Evolutionary conservation across 202 grass and related monocot genomes (phyloP), one percentile per base, ranked within the genome.

Genomic region (Cymbopogon flexuosus): DNA sequence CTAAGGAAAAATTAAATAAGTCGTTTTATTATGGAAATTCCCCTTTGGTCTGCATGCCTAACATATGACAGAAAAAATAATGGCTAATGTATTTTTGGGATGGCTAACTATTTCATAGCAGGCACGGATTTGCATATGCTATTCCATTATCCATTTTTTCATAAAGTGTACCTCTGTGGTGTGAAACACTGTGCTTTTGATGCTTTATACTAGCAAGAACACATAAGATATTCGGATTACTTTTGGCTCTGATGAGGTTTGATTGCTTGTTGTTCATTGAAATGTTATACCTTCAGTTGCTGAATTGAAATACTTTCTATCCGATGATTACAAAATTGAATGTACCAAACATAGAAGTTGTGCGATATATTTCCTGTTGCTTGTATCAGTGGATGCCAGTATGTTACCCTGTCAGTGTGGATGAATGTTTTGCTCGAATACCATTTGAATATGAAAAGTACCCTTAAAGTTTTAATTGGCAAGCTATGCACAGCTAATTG

Each of bases 21-120:
- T 78, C 18, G 62, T 75, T 70, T 43, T 45, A 68, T 39, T 60
- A 21, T 43, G 7, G 30, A 70, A n/a, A 74, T 82, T 78, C 18
- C 42, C 35, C 35, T 75, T 80, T 62, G 41, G 81, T 41, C 39
- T 41, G 78, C 40, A 45, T 68, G 22, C 69, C 22, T 24, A 62
- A 52, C 47, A 78, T 64, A 65, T 18, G 18, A 15, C 73, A 82
- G 23, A 78, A 74, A 62, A 54, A 72, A 11, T 65, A 34, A 23
- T 49, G 45, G 15, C 15, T 61, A 5, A 23, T 47, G 67, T 60
- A 35, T 80, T 40, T 3, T 69, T 60, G 62, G 36, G 54, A 76
- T 62, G 70, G 9, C 40, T 60, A 30, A 76, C 63, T 81, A 66
- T 65, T 82, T 67, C 10, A 14, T 49, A 83, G 46, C 27, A 73